Conservation (phyloP, 108 stramenopile genomes). For the Skeletonema menzelii region DNA sequence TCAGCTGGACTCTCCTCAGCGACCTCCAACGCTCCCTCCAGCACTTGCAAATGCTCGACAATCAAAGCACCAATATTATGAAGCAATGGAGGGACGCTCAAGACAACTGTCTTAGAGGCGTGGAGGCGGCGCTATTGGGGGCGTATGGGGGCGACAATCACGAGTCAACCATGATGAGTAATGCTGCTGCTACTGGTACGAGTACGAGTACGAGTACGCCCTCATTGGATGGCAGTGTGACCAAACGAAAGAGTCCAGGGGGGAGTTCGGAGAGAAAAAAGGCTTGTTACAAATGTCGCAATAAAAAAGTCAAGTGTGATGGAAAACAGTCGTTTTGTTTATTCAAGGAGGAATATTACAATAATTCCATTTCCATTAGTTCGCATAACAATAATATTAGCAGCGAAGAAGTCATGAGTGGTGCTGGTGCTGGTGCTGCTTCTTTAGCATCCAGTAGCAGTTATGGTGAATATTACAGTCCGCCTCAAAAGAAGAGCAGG, state of each 20-base stretch:
- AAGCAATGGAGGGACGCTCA: constrained; percentile 28
- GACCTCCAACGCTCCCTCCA: constrained; percentile 75
- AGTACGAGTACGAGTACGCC: no score
- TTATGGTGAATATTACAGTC: neutral
- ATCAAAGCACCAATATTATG: constrained; percentile 8
- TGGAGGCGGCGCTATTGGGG: constrained; percentile 15
- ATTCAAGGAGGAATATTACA: neutral
- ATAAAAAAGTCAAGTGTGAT: neutral
- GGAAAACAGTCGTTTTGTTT: neutral
- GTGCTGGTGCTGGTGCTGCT: neutral
- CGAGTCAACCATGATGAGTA: neutral
- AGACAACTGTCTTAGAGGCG: constrained; percentile 23
- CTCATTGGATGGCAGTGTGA: neutral
- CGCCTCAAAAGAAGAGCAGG: neutral
- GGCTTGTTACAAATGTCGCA: constrained; percentile 19
- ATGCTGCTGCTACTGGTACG: neutral
- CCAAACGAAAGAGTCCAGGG: constrained; percentile 5
- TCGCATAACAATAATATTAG: neutral
- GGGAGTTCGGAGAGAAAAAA: constrained; percentile 17
- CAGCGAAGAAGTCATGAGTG: neutral
- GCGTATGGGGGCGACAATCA: neutral
- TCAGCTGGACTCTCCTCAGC: constrained; percentile 56
- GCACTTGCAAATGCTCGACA: constrained; percentile 64
- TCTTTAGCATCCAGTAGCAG: no score
- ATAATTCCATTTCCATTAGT: neutral